Evolutionary conservation across 208 protist genomes (phyloP), one percentile per base, ranked within the genome.

Genomic region (Trichomonas tenax): DNA sequence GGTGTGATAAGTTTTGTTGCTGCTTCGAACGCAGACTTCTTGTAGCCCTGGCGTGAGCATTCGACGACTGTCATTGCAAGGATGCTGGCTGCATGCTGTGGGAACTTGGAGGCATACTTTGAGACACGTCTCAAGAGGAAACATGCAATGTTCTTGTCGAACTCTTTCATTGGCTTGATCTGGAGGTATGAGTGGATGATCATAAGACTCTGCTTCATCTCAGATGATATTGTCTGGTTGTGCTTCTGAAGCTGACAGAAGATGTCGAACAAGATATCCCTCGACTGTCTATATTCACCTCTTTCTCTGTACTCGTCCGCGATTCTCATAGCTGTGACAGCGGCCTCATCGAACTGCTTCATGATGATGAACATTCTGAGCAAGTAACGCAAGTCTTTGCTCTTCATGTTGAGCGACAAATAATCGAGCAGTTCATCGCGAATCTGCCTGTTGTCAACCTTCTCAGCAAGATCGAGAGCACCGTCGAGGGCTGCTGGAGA

Each of bases 361-460:
- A 93, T 93, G 26, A 93, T 93, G n/a, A 93, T 93, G 44, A 93
- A 93, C 86, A 93, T 93, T 34, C 86, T 41, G 3, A 93, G 31
- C 26, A 93, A 58, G 31, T 93, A 93, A 1, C 44, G 6, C 15
- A 93, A 93, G 46, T 93, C 86, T 48, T 51, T 48, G 3, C 9
- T 38, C 31, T 93, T 48, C 2, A 51, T 51, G 31, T 93, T 93
- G 15, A 26, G 40, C n/a, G 11, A 48, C 40, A 93, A 38, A 38
- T 38, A 93, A 0, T 93, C 86, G 0, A 93, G 31, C 4, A 93
- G 31, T 51, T 51, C 8, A 34, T 93, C 86, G 34, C 44, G 34
- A 11, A 93, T 41, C 46, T 48, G 15, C 14, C 44, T 41, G 14
- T 93, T 44, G 44, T 34, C 8, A 15, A 51, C 44, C 44, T 26